phyloP scores from a whole-genome alignment of 768 basidiomycete genomes.

The Gautieria morchelliformis region DNA sequence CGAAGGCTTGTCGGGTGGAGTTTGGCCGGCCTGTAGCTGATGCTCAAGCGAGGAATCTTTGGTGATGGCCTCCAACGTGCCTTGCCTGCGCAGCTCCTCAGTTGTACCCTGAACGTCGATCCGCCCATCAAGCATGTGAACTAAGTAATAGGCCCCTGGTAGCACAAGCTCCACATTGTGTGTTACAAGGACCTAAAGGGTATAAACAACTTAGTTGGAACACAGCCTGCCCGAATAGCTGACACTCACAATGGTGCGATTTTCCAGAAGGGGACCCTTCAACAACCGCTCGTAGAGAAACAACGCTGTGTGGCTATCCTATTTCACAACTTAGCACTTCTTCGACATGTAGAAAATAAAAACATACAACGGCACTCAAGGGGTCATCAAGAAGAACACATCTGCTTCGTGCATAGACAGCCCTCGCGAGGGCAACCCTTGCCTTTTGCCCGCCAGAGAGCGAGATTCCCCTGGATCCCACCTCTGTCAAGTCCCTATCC shows the following conservation, averaged over 20 bases:
- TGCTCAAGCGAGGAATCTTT: conserved; percentile 19
- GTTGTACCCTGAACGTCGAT: conserved; percentile 30
- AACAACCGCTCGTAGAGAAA: conserved; percentile 19
- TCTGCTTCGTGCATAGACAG: conserved; percentile 17
- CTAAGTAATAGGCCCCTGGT: conserved; percentile 28
- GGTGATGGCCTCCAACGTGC: conserved; percentile 25
- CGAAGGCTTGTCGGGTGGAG: conserved; percentile 18
- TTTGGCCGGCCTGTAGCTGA: conserved; percentile 18
- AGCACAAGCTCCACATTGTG: conserved; percentile 36
- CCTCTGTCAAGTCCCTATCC: conserved; percentile 25
- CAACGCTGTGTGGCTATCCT: conserved; percentile 23
- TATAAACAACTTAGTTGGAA: background rate
- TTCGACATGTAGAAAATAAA: no score
- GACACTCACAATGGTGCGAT: conserved; percentile 27
- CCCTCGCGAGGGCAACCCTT: conserved; percentile 19
- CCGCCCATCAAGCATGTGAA: conserved; percentile 33
- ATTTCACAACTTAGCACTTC: background rate
- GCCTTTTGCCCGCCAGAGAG: conserved; percentile 23
- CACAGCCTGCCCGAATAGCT: background rate
- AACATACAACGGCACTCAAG: conserved; percentile 18
- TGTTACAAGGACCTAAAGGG: conserved; percentile 27
- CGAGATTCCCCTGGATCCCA: conserved; percentile 14
- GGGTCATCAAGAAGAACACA: conserved; percentile 21
- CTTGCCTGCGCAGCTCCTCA: conserved; percentile 24
- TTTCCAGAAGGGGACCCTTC: conserved; percentile 19